Base-by-base conservation (phyloP, 2,329 filamentous ascomycete species). In the Aspergillus melleus region DNA sequence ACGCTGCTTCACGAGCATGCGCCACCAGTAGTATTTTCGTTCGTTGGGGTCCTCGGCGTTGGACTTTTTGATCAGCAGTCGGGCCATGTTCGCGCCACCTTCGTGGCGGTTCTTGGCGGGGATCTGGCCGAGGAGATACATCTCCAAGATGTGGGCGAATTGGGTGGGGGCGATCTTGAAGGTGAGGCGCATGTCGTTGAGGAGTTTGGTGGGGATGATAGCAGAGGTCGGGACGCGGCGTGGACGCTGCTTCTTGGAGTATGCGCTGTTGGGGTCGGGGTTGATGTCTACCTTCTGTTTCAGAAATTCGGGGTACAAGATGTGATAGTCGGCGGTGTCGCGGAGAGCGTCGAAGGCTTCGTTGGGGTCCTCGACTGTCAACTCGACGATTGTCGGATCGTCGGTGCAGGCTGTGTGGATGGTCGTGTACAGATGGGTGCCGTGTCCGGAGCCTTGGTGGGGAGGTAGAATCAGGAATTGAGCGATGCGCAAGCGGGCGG, bases 361-460 rank as follows among this genome's bases (percentile, higher is more conserved):
- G 66, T 86, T 98, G 0, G 95, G 96, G 62, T 98, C 94, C 77
- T 99, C 95, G 6, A 99, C 88, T 0, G 93, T 96, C 69, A 99
- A 85, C 72, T 98, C 94, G 57, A 87, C 82, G 8, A 92, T 89
- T 61, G 88, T 87, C 0, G 84, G 75, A 58, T 90, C 85, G 36
- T 85, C 81, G 59, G 90, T 82, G 64, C 91, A 90, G 66, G 87
- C 79, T 8, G 84, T 78, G 70, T 92, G 94, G 66, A 98, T 91
- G 52, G 87, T 83, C 61, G 87, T 86, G 80, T 98, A 99, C 44
- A 99, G 86, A 47, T 86, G 83, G 11, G 87, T 84, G 39, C 94
- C 95, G 53, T 94, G 88, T 16, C 92, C 92, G 62, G 87, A 86
- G 62, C 86, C 84, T 73, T 97, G 93, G 75, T 92, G 96, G 6